phyloP scores from a whole-genome alignment of 495 filamentous ascomycete species.

The Aspergillus cristatus region DNA sequence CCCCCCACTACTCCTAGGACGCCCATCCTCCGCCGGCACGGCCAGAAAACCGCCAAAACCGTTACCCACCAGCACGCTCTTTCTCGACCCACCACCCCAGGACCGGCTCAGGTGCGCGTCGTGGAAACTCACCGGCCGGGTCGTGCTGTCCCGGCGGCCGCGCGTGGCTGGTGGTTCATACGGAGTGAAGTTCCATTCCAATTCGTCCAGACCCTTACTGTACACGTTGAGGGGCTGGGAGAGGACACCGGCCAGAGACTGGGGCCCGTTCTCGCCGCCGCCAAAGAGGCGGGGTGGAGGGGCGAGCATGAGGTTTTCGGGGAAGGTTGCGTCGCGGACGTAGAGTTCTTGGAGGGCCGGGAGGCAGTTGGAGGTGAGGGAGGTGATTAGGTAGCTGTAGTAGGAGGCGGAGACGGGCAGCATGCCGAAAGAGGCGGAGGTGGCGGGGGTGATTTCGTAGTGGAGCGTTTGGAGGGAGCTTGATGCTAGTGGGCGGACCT shows the following conservation, averaged over 20 bases:
- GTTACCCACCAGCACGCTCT: slow-evolving; percentile 60
- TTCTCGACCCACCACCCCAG: slow-evolving; percentile 53
- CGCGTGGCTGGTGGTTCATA: slow-evolving; percentile 37
- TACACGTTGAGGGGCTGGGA: slow-evolving; percentile 67
- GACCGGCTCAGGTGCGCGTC: slow-evolving; percentile 43
- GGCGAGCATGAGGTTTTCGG: slow-evolving; percentile 61
- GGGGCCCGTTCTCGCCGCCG: slow-evolving; percentile 22
- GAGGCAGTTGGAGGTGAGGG: slow-evolving; percentile 64
- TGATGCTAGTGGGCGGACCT: slow-evolving; percentile 56
- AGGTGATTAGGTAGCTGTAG: slow-evolving; percentile 78
- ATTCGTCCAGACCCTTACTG: slow-evolving; percentile 74
- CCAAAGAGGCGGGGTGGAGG: slow-evolving; percentile 42
- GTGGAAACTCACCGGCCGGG: slow-evolving; percentile 47
- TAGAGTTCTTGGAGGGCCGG: slow-evolving; percentile 68
- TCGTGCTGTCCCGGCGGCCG: slow-evolving; percentile 27
- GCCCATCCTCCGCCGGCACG: slow-evolving; percentile 51
- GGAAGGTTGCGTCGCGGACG: slow-evolving; percentile 74
- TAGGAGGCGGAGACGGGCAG: slow-evolving; percentile 57
- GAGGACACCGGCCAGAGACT: slow-evolving; percentile 35
- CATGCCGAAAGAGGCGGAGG: slow-evolving; percentile 39
- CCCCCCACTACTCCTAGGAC: slow-evolving; percentile 30
- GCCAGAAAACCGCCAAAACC: slow-evolving; percentile 75
- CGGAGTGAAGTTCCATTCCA: slow-evolving; percentile 74
- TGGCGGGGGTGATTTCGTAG: slow-evolving; percentile 66
- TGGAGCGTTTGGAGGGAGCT: slow-evolving; percentile 58